Conservation (phyloP, 2,329 filamentous ascomycete genomes). For the Knufia fluminis region DNA sequence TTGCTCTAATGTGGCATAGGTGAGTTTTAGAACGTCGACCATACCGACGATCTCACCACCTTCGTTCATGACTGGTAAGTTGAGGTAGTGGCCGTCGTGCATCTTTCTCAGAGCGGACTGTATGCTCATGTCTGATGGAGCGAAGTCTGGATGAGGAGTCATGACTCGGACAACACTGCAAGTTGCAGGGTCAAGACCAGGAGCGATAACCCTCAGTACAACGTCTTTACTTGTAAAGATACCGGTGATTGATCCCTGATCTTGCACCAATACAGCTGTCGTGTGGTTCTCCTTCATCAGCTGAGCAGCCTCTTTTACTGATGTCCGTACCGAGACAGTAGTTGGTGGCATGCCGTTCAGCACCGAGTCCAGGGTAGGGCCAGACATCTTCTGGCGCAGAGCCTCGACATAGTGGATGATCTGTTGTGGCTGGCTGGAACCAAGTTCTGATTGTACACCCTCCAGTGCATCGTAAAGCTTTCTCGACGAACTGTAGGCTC, state of each 20-base stretch:
- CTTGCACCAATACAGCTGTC: slow-evolving; percentile 89
- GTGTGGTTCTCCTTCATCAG: slow-evolving; percentile 99
- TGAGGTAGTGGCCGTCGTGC: slow-evolving; percentile 98
- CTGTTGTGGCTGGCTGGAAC: slow-evolving; percentile 91
- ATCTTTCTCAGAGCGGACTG: slow-evolving; percentile 97
- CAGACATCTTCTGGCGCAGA: slow-evolving; percentile 91
- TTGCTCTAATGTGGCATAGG: slow-evolving; percentile 88
- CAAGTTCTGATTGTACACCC: slow-evolving; percentile 93
- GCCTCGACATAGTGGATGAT: slow-evolving; percentile 99
- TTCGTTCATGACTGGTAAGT: slow-evolving; percentile 97
- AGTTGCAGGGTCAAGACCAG: slow-evolving; percentile 82
- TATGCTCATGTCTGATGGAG: slow-evolving; percentile 97
- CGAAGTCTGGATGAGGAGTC: slow-evolving; percentile 98
- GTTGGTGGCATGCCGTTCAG: slow-evolving; percentile 84
- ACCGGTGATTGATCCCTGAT: slow-evolving; percentile 93
- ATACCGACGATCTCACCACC: slow-evolving; percentile 95
- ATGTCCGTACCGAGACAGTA: slow-evolving; percentile 90
- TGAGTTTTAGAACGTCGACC: slow-evolving; percentile 97
- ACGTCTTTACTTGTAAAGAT: slow-evolving; percentile 99
- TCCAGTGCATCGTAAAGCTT: slow-evolving; percentile 96
- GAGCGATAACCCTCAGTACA: slow-evolving; percentile 92
- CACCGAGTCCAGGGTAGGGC: slow-evolving; percentile 89
- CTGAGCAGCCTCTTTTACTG: slow-evolving; percentile 87
- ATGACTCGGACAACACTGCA: slow-evolving; percentile 98
- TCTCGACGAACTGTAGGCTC: slow-evolving; percentile 93